Evolutionary conservation across 2,329 filamentous ascomycete species (phyloP), one percentile per base, ranked within the genome.

Genomic region (Knufia fluminis): DNA sequence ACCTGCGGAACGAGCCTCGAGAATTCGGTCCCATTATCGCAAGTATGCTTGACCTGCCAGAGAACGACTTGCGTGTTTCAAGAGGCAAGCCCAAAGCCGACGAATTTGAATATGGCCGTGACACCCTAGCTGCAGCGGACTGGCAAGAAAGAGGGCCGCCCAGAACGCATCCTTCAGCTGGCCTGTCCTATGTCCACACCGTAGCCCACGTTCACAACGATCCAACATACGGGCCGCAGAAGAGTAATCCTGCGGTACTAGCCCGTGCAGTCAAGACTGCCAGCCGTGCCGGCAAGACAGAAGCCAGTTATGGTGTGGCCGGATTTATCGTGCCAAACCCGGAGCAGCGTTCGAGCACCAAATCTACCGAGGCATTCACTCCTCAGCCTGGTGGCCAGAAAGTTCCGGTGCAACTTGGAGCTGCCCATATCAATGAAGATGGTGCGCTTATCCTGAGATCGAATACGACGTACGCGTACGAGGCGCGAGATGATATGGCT

Each of bases 91-190:
- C 17, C 10, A 32, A 3, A 14, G 32, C 40, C 12, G 55, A 59
- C 9, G 48, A 49, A 9, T 59, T 53, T 53, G 51, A 52, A 8
- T 59, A 59, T 41, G 55, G 56, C 17, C 50, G 55, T 23, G 49
- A 56, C 23, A 59, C 56, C 10, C 50, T 59, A n/a, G 43, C 56
- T 14, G 52, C 71, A 31, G 52, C 65, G 8, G 67, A 69, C 50
- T 76, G 75, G 57, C 66, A 66, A 28, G 59, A 63, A 26, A 62
- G 62, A 23, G 75, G 74, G 2, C 77, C 77, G 17, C 77, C 78
- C 1, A 74, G 73, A 51, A 83, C 81, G 6, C 81, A 85, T 63
- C 80, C 81, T 2, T 80, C 77, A 3, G 80, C 77, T 3, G 81
- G 81, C 54, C 68, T 85, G 3, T 75, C 76, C 12, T 83, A 85